These are phyloP conservation scores for Pogostemon cablin DNA, from an alignment of 257 asterid genomes.

Conservation along the genomic window DNA sequence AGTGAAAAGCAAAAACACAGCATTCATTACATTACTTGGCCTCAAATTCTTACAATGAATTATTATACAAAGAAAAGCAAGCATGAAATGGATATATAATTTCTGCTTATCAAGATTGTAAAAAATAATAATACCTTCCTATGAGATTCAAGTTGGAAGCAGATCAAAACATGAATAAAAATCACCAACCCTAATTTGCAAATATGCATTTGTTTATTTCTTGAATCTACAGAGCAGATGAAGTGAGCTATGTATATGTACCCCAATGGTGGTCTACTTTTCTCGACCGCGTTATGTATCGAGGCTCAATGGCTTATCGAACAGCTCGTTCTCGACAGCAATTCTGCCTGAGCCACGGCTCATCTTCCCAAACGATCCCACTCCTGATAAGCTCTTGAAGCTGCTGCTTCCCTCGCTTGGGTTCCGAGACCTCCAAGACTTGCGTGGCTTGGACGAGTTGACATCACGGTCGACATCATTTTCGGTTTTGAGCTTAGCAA, in stretches of 20 bases:
- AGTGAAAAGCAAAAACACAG: conserved; percentile 10
- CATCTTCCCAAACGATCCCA: conserved; percentile 77
- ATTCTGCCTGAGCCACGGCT: conserved; percentile 78
- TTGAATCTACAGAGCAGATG: conserved; percentile 43
- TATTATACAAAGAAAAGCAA: conserved; percentile 25
- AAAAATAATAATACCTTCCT: conserved; percentile 42
- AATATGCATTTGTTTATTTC: conserved; percentile 46
- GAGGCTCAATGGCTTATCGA: conserved; percentile 68
- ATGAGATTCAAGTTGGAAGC: conserved; percentile 29
- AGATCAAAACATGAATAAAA: not conserved
- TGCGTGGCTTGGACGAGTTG: conserved; percentile 57
- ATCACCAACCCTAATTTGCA: conserved; percentile 27
- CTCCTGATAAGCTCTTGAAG: conserved; percentile 74
- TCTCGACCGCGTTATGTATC: conserved; percentile 36
- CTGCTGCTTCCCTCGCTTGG: conserved; percentile 90
- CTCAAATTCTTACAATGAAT: conserved; percentile 30
- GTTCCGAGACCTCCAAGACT: conserved; percentile 71
- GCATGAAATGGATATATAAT: conserved; percentile 14
- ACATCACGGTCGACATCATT: conserved; percentile 46
- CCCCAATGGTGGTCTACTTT: not conserved
- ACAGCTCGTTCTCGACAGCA: conserved; percentile 53
- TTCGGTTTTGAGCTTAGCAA: conserved; percentile 57
- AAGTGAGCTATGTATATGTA: conserved; percentile 20
- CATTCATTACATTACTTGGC: conserved; percentile 20
- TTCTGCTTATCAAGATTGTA: conserved; percentile 29